These are phyloP conservation scores for Sporobolomyces roseus DNA, from an alignment of 768 basidiomycete genomes.

Conservation along the genomic window DNA sequence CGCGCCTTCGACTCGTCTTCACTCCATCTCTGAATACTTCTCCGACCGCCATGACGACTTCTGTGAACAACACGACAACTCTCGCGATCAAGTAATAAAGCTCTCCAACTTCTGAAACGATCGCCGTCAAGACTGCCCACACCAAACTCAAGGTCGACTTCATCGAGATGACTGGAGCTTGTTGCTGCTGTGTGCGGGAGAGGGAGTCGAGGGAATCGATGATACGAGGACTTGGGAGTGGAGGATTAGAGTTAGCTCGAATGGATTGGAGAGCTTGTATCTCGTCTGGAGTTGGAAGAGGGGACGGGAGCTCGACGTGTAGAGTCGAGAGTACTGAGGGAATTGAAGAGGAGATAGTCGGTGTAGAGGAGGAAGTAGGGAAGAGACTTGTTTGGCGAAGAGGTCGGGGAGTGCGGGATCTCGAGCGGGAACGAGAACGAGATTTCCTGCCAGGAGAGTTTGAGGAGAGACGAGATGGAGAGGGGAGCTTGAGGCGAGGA, in stretches of 20 bases:
- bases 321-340: too few relatives aligned
- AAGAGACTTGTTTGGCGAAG: not conserved
- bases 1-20: not conserved
- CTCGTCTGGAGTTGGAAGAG: not conserved
- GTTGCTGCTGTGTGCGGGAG: too few relatives aligned
- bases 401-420: not conserved
- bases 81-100: slow-evolving; percentile 9
- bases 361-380: not conserved
- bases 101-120: not conserved
- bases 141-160: too few relatives aligned
- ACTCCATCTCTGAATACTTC: not conserved
- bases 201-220: too few relatives aligned
- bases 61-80: slow-evolving; percentile 1
- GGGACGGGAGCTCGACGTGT: not conserved
- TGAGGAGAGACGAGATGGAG: not conserved
- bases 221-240: too few relatives aligned
- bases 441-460: not conserved
- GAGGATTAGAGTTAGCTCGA: not conserved
- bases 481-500: not conserved
- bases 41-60: not conserved
- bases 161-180: too few relatives aligned
- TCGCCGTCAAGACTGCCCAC: too few relatives aligned
- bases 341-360: not conserved
- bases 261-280: not conserved
- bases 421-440: not conserved